Conservation (phyloP, 352 stramenopile species). For the Phytopythium sindhum region DNA sequence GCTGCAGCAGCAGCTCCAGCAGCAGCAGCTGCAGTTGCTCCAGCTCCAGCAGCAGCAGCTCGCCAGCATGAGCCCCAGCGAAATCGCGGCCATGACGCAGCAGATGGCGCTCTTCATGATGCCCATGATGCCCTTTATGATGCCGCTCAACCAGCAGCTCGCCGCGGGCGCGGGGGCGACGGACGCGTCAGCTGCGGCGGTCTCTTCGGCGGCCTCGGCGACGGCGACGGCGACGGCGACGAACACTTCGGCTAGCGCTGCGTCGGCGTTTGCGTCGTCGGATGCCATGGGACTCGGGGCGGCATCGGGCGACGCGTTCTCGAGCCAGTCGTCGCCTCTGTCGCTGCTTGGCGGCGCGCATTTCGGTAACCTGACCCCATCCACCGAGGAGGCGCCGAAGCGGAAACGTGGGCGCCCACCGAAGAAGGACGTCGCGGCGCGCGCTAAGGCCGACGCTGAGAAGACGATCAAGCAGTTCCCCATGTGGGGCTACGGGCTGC, state of each 20-base stretch:
- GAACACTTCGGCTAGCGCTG: background rate
- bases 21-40: slow-evolving; percentile 65
- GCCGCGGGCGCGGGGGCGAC: slow-evolving; percentile 1
- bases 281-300: slow-evolving; percentile 6
- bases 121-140: slow-evolving; percentile 77
- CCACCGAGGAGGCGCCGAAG: slow-evolving; percentile 55
- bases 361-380: slow-evolving; percentile 21
- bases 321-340: slow-evolving; percentile 19
- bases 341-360: slow-evolving; percentile 25
- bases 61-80: slow-evolving; percentile 54
- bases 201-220: background rate
- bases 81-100: slow-evolving; percentile 55
- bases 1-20: slow-evolving; percentile 47
- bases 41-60: slow-evolving; percentile 49
- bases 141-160: slow-evolving; percentile 43
- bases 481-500: slow-evolving; percentile 58
- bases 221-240: background rate
- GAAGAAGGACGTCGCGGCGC: slow-evolving; percentile 60
- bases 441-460: slow-evolving; percentile 42
- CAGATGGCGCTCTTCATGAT: slow-evolving; percentile 78
- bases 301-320: slow-evolving; percentile 13
- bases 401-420: slow-evolving; percentile 64
- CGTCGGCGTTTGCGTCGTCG: slow-evolving; percentile 1
- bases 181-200: background rate
- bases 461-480: slow-evolving; percentile 65